Base-by-base conservation (phyloP, 2,329 filamentous ascomycete genomes). In the Tetracladium maxilliforme region DNA sequence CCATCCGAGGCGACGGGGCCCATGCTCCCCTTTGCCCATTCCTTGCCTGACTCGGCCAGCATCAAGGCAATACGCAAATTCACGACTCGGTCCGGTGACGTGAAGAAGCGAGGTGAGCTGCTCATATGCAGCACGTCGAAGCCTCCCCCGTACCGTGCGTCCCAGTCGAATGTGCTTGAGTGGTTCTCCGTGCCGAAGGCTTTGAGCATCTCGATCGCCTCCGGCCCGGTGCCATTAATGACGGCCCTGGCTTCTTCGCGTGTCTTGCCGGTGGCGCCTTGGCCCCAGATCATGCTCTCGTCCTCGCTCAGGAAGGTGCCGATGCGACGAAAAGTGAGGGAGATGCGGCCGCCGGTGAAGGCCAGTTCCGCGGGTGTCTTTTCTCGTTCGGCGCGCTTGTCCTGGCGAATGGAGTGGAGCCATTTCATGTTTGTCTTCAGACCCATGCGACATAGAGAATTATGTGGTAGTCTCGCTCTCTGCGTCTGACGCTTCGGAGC, bases 121-220 rank as follows among this genome's bases (percentile, higher is more conserved):
- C 35, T 40, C 6, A 75, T 64, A 40, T 90, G 75, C 30, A 90
- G 50, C 6, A 93, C 82, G 41, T 98, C 80, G 34, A 84, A 93
- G 0, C 90, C 90, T 1, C 42, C 37, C 1, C 84, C 86, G 41
- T 98, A 98, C 14, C 64, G 51, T 1, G 53, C 53, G 5, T 73
- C 56, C 87, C 87, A 93, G 37, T 78, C 62, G 34, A 90, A 84
- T 4, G 69, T 58, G 1, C 57, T 60, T 5, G 64, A 56, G 29
- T 81, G 74, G 42, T 98, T 98, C 55, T 98, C 90, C 10, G 61
- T 61, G 1, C 83, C 79, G 50, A 98, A 95, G 0, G 79, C 82
- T 27, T 58, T 60, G 21, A 95, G 61, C 56, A 98, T 67, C 22
- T 52, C 52, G 23, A 80, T 58, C 0, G 74, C 72, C 40, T 80